phyloP scores from a whole-genome alignment of 2,329 filamentous ascomycete genomes.

The Nothomitra cinnamomea region DNA sequence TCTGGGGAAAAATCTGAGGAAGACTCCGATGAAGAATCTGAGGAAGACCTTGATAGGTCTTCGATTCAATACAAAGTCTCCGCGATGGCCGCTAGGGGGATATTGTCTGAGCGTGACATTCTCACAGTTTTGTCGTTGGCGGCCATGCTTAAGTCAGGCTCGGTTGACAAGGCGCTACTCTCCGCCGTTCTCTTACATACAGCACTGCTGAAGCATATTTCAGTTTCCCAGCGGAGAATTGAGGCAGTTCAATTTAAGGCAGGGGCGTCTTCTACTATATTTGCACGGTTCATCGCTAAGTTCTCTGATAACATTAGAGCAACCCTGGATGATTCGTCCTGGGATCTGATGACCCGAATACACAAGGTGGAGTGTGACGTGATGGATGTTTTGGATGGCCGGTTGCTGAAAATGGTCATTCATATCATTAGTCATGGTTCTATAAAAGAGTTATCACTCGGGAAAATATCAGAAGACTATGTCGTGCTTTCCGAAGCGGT shows the following conservation, averaged over 20 bases:
- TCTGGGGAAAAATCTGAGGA: conserved; percentile 10
- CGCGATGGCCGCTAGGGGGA: too few relatives aligned
- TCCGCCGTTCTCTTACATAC: conserved; percentile 27
- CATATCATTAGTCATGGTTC: background rate
- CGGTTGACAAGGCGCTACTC: conserved; percentile 16
- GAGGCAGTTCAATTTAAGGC: conserved; percentile 19
- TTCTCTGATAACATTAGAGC: conserved; percentile 22
- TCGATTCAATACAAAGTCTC: too few relatives aligned
- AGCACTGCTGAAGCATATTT: conserved; percentile 24
- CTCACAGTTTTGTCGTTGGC: conserved; percentile 15
- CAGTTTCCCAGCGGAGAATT: conserved; percentile 23
- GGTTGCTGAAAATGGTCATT: conserved; percentile 22
- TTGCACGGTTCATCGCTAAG: conserved; percentile 17
- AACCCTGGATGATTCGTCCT: conserved; percentile 23
- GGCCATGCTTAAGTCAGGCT: conserved; percentile 18
- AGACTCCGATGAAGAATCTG: background rate
- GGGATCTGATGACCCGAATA: conserved; percentile 16
- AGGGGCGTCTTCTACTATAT: conserved; percentile 11
- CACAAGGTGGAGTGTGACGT: conserved; percentile 25
- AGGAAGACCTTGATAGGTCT: background rate
- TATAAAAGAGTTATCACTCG: background rate
- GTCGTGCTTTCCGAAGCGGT: background rate
- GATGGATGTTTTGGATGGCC: conserved; percentile 38
- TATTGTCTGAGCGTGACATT: background rate
- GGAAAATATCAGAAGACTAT: conserved; percentile 5